Base-by-base conservation (phyloP, 2,329 filamentous ascomycete species). In the Cercospora beticola region DNA sequence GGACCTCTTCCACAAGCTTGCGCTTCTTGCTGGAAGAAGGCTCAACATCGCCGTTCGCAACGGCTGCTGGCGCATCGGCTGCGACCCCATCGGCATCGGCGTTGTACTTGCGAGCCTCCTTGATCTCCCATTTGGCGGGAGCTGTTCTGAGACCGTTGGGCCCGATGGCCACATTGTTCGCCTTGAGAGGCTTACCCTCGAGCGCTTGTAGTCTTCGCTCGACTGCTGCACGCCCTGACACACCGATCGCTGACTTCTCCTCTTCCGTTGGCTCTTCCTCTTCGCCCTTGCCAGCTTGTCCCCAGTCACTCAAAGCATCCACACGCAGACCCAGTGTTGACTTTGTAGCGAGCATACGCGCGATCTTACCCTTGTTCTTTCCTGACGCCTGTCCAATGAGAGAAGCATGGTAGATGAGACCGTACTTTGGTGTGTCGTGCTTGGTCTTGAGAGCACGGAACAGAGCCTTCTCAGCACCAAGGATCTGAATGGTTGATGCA, bases 311-410 rank as follows among this genome's bases (percentile, higher is more conserved):
- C 56, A 96, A 87, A 30, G 95, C 93, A 81, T 99, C 95, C 61
- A 97, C 92, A 82, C 95, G 93, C 60, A 97, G 86, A 85, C 94
- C 94, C 62, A 99, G 88, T 28, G 95, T 93, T 58, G 94, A 90
- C 86, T 98, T 98, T 74, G 94, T 91, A 60, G 95, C 92, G 70
- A 99, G 87, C 86, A 97, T 93, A 87, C 95, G 92, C 52, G 95
- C 95, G 78, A 99, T 97, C 86, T 99, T 99, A 76, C 95, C 95
- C 90, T 99, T 99, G 86, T 98, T 98, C 85, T 93, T 94, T 77
- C 95, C 95, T 21, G 92, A 97, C 31, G 95, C 95, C 84, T 99
- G 95, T 56, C 95, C 96, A 73, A 99, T 96, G 57, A 99, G 88
- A 30, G 92, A 95, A 60, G 92, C 91, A 82, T 97, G 92, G 83